phyloP scores from a whole-genome alignment of 371 early-diverging fungal species.

The Mucor circinelloides region DNA sequence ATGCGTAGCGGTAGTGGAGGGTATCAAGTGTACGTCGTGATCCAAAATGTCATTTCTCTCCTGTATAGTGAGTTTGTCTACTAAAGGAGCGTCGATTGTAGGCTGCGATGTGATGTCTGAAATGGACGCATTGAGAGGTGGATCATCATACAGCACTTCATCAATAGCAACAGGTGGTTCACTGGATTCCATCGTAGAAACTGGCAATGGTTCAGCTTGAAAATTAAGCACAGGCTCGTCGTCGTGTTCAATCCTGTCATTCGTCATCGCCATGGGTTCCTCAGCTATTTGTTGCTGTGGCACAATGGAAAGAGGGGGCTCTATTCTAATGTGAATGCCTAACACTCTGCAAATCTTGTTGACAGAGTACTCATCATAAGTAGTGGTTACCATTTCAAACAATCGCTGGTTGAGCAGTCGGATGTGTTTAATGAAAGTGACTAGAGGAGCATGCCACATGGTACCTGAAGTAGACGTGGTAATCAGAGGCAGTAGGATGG shows the following conservation, averaged over 20 bases:
- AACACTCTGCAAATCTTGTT: slow-evolving; percentile 38
- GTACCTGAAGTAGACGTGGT: slow-evolving; percentile 38
- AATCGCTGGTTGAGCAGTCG: slow-evolving; percentile 40
- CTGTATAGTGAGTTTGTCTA: slow-evolving; percentile 2
- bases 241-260: not conserved
- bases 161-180: slow-evolving; percentile 9
- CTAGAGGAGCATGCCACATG: slow-evolving; percentile 37
- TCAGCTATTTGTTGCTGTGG: not conserved
- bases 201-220: not conserved
- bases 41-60: slow-evolving; percentile 5
- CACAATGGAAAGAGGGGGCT: slow-evolving; percentile 15
- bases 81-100: not conserved
- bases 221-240: not conserved
- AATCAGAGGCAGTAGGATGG: slow-evolving; percentile 38
- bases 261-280: not conserved
- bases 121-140: not conserved
- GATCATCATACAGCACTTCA: slow-evolving; percentile 2
- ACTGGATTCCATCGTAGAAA: not conserved
- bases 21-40: not conserved
- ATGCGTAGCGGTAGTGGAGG: not conserved
- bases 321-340: slow-evolving; percentile 42
- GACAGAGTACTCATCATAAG: slow-evolving; percentile 32
- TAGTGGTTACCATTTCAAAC: slow-evolving; percentile 38
- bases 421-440: slow-evolving; percentile 43
- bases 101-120: not conserved